Evolutionary conservation across 2,329 filamentous ascomycete species (phyloP).

Genomic region (Cladobotryum protrusum): DNA sequence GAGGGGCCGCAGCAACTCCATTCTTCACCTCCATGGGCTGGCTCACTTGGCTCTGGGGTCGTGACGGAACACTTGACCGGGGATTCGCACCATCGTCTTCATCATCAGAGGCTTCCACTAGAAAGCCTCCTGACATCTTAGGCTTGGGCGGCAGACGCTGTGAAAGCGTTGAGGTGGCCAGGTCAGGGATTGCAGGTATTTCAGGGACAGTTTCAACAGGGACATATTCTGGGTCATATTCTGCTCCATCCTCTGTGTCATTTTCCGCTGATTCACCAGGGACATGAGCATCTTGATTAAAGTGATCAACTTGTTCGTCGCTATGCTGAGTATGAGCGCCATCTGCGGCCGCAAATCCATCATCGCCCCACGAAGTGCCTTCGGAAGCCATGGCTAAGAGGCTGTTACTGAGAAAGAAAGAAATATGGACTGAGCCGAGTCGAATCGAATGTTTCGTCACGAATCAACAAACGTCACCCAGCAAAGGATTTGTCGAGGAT

Average conservation of each 20-base stretch:
- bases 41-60: conserved; percentile 5
- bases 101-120: conserved; percentile 55
- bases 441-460: conserved; percentile 6
- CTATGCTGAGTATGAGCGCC: conserved; percentile 52
- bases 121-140: conserved; percentile 54
- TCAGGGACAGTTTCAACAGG: conserved; percentile 35
- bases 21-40: conserved; percentile 19
- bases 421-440: not conserved
- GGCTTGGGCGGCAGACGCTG: conserved; percentile 40
- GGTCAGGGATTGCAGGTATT: conserved; percentile 25
- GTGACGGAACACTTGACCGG: not conserved
- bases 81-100: conserved; percentile 19
- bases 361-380: conserved; percentile 44
- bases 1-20: conserved; percentile 15
- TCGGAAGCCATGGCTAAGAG: conserved; percentile 31
- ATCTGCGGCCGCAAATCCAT: conserved; percentile 49
- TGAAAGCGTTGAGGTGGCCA: not conserved
- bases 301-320: conserved; percentile 48
- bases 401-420: not conserved
- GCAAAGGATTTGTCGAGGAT: not conserved
- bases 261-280: conserved; percentile 44
- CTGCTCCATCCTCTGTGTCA: conserved; percentile 47
- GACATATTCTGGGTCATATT: conserved; percentile 54
- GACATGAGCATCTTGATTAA: conserved; percentile 40
- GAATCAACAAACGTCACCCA: not conserved